Base-by-base conservation (phyloP, 2,329 filamentous ascomycete genomes). In the Dryadomyces sulphureus region DNA sequence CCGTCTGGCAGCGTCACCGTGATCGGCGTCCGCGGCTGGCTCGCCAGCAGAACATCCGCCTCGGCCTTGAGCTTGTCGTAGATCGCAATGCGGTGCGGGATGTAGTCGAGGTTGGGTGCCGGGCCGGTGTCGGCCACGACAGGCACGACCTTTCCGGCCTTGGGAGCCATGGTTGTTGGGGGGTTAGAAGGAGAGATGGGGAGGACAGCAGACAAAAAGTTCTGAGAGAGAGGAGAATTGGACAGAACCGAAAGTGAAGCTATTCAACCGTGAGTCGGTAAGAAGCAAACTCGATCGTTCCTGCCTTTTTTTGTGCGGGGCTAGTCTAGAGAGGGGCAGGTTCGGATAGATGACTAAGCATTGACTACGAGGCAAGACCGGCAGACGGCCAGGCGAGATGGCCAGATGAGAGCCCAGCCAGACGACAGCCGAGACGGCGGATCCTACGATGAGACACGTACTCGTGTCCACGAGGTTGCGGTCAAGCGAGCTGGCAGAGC, bases 31-130 rank as follows among this genome's bases (percentile, higher is more conserved):
- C 80, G 80, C 35, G 84, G 79, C 65, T 83, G 81, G 56, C 65
- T 63, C 54, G 78, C 72, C 52, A 87, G 66, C 60, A 92, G 85
- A 48, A 82, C 82, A 54, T 93, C 81, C 59, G 87, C 79, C 61
- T 84, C 76, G 54, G 84, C 80, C 73, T 93, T 93, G 54, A 95
- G 72, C 61, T 82, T 79, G 61, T 95, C 84, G 66, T 95, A 95
- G 43, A 96, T 70, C 45, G 83, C 76, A 57, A 95, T 80, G 52
- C 92, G 81, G 63, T 88, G 78, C 58, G 89, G 70, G 52, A 96
- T 78, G 64, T 84, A 94, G 49, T 81, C 78, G 47, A 89, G 83
- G 19, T 54, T 49, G 35, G 52, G 51, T 47, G 77, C 70, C 24
- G 65, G 72, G 54, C 50, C 50, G 16, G 45, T 45, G 41, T 49